A percentile compares a stretch with the other conserved stretches of the same genome.
phyloP scores from a whole-genome alignment of 164 flowering plant species.

The grape (Vitis vinifera) region ASM3070453v1 NC_081816.1:938001-938500 shows the following conservation, averaged over 20 bases:
- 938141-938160: not conserved
- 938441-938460: not conserved
- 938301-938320: conserved; percentile 4
- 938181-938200: too few species aligned
- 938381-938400: conserved; percentile 2
- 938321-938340: not conserved
- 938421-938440: not conserved
- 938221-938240: conserved; percentile 2
- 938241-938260: not conserved
- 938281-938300: conserved; percentile 11
- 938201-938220: conserved; percentile 1
- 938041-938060: conserved; percentile 9
- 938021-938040: not conserved
- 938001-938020: conserved; percentile 3
- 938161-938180: not conserved
- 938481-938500: conserved; percentile 11
- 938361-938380: conserved; percentile 10
- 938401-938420: not conserved
- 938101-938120: not conserved
- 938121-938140: conserved; percentile 1
- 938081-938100: not conserved
- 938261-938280: conserved; percentile 10
- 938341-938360: too few species aligned
- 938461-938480: not conserved
- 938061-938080: not conserved